Percentiles rank a stretch among this genome's conserved stretches.
These are phyloP conservation scores for Annulohypoxylon bovei DNA, from an alignment of 495 filamentous ascomycete genomes.

Conservation along the genomic window DNA sequence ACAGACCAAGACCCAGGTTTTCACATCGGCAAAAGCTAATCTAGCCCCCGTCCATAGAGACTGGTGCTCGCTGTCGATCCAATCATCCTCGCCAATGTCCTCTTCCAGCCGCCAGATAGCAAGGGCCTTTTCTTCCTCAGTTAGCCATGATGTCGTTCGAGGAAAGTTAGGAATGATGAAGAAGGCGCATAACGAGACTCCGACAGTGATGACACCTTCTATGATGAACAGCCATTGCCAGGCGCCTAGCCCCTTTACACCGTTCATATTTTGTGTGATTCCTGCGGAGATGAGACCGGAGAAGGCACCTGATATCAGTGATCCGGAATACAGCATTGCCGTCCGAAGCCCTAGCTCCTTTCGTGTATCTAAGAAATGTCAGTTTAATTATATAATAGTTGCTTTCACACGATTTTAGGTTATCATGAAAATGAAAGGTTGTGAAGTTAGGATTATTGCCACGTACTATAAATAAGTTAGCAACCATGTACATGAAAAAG, in stretches of 20 bases:
- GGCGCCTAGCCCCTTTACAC: conserved; percentile 53
- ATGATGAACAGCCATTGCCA: conserved; percentile 83
- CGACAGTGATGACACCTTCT: conserved; percentile 69
- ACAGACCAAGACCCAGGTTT: conserved; percentile 75
- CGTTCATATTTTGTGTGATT: conserved; percentile 61
- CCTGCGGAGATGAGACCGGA: conserved; percentile 71
- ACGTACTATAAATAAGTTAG: conserved; percentile 46
- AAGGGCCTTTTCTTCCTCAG: conserved; percentile 72
- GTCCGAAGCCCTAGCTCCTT: conserved; percentile 66
- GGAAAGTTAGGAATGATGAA: conserved; percentile 82
- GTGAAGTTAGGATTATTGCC: conserved; percentile 46
- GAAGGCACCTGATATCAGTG: conserved; percentile 70
- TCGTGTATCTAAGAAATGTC: conserved; percentile 56
- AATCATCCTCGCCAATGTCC: conserved; percentile 83
- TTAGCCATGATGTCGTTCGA: conserved; percentile 78
- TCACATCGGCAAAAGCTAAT: conserved; percentile 75
- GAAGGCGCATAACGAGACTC: conserved; percentile 58
- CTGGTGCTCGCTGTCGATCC: conserved; percentile 68
- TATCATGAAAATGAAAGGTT: conserved; percentile 43
- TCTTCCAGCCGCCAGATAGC: conserved; percentile 77
- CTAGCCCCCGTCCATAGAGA: conserved; percentile 73
- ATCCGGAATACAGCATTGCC: conserved; percentile 70
- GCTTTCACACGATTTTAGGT: not conserved
- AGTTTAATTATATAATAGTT: not conserved
- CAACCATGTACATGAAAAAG: conserved; percentile 52